Conservation (phyloP, 345 rosid genomes). For the Excoecaria agallocha region DNA sequence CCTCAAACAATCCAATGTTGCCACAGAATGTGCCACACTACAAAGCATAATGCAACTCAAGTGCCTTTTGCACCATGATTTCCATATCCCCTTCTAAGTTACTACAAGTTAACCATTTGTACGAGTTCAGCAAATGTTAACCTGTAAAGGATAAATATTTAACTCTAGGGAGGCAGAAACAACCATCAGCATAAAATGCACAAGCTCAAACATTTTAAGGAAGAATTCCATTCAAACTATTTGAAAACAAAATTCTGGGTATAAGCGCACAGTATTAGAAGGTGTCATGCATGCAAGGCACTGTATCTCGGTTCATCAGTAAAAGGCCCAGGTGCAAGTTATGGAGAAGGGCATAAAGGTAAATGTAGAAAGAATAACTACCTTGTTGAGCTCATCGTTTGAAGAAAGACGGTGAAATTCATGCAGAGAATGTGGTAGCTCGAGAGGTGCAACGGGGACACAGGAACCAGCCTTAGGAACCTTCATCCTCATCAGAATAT, state of each 20-base stretch:
- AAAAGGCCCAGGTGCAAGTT: background rate
- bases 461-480: slow-evolving; percentile 62
- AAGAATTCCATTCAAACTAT: background rate
- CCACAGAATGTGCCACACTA: too few species aligned
- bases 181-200: background rate
- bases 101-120: background rate
- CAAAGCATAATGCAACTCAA: too few species aligned
- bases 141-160: background rate
- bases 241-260: background rate
- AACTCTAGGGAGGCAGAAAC: background rate
- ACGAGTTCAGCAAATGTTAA: background rate
- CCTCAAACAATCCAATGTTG: too few species aligned
- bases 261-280: background rate
- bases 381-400: slow-evolving; percentile 65
- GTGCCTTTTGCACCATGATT: background rate
- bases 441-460: slow-evolving; percentile 90
- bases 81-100: background rate
- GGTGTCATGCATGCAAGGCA: background rate
- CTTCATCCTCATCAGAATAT: slow-evolving; percentile 88
- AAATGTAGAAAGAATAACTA: slow-evolving; percentile 19
- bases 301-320: background rate
- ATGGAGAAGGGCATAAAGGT: background rate
- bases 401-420: slow-evolving; percentile 76
- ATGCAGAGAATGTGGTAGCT: slow-evolving; percentile 90
- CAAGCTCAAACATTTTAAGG: background rate